Evolutionary conservation across 257 asterid genomes (phyloP).

Genomic region (Solanum dulcamara): DNA sequence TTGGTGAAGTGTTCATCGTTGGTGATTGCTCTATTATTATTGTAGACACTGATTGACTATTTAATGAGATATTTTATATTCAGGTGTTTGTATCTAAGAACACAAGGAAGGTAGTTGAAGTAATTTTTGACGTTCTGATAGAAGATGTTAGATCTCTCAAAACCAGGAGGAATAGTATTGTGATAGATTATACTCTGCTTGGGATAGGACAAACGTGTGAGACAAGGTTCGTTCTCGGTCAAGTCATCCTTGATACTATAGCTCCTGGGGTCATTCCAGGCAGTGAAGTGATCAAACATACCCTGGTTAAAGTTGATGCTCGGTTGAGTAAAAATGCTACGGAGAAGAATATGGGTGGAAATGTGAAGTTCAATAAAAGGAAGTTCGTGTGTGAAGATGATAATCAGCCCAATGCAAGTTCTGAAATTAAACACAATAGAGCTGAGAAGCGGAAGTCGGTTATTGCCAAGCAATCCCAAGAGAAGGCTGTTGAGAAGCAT

Average conservation of each 20-base stretch:
- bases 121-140: slow-evolving; percentile 13
- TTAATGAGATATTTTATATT: slow-evolving; percentile 10
- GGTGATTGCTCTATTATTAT: background rate
- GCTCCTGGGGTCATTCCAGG: slow-evolving; percentile 9
- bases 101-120: slow-evolving; percentile 17
- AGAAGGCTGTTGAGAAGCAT: background rate
- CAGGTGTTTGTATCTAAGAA: slow-evolving; percentile 58
- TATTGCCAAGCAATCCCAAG: background rate
- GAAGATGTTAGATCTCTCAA: slow-evolving; percentile 16
- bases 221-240: slow-evolving; percentile 66
- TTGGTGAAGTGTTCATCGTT: background rate
- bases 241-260: slow-evolving; percentile 43
- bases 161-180: slow-evolving; percentile 2
- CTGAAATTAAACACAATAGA: background rate
- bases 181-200: slow-evolving; percentile 29
- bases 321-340: background rate
- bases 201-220: slow-evolving; percentile 29
- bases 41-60: background rate
- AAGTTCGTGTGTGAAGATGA: background rate
- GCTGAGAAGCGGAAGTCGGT: slow-evolving; percentile 10
- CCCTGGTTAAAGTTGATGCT: slow-evolving; percentile 3
- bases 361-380: background rate
- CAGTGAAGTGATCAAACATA: slow-evolving; percentile 4
- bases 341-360: slow-evolving; percentile 2
- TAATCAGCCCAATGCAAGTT: background rate